These are phyloP conservation scores for Sclerotinia spermophila DNA, from an alignment of 2,329 filamentous ascomycete species.

Conservation along the genomic window DNA sequence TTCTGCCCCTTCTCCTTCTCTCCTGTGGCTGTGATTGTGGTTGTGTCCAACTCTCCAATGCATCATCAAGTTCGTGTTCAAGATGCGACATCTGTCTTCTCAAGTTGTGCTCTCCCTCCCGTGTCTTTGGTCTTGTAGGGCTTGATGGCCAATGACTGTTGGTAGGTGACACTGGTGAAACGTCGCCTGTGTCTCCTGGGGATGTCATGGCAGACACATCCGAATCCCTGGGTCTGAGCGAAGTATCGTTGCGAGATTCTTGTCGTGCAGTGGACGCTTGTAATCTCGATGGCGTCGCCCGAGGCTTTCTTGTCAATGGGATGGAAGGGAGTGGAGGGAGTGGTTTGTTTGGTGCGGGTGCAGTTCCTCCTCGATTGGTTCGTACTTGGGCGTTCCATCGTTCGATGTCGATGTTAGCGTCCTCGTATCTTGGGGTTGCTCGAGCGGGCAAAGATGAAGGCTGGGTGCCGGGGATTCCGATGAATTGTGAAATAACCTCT, in stretches of 20 bases:
- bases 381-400: conserved; percentile 16
- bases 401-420: conserved; percentile 20
- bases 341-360: conserved; percentile 4
- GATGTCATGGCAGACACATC: neutral
- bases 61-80: neutral
- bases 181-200: neutral
- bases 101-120: neutral
- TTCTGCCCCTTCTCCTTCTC: neutral
- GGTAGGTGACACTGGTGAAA: neutral
- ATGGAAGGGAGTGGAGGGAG: conserved; percentile 17
- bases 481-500: conserved; percentile 3
- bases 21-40: neutral
- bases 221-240: neutral
- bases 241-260: neutral
- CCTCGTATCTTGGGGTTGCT: conserved; percentile 1
- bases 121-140: neutral
- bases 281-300: too few species aligned
- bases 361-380: conserved; percentile 22
- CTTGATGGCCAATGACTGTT: neutral
- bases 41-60: conserved; percentile 7
- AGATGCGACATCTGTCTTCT: neutral
- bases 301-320: neutral
- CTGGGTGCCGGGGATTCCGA: conserved; percentile 12
- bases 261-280: neutral
- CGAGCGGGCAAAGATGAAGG: neutral